These are phyloP conservation scores for Pleurozium schreberi DNA, from an alignment of 225 moss, liverwort and hornwort species.

Conservation along the genomic window DNA sequence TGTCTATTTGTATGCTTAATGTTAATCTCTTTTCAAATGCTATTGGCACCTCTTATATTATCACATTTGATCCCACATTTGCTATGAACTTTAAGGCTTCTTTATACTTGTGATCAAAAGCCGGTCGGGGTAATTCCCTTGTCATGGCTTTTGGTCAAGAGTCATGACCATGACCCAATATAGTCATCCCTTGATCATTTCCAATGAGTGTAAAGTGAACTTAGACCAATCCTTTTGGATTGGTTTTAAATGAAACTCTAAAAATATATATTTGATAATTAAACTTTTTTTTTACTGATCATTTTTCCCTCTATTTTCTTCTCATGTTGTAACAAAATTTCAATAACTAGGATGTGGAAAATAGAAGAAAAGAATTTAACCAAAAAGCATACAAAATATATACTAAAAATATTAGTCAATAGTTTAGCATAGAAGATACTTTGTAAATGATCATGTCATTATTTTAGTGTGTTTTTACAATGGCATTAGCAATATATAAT, in stretches of 20 bases:
- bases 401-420: not conserved
- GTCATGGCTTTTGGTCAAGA: accelerated
- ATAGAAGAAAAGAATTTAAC: not conserved
- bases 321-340: not conserved
- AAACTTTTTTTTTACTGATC: not conserved
- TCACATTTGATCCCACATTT: not conserved
- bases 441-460: not conserved
- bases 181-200: not conserved
- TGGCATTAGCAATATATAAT: not conserved
- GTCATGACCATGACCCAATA: accelerated
- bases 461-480: not conserved
- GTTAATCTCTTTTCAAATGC: not conserved
- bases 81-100: accelerated
- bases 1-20: not conserved
- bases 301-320: not conserved
- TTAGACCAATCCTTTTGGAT: accelerated
- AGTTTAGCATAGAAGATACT: not conserved
- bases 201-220: not conserved
- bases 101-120: not conserved
- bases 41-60: not conserved
- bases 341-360: not conserved
- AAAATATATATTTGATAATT: not conserved
- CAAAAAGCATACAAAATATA: not conserved
- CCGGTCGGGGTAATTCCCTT: accelerated
- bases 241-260: not conserved